Percentiles rank a stretch among this genome's conserved stretches.
Conservation (phyloP, 1,284 basidiomycete species). For the Polyporus tsugae region DNA sequence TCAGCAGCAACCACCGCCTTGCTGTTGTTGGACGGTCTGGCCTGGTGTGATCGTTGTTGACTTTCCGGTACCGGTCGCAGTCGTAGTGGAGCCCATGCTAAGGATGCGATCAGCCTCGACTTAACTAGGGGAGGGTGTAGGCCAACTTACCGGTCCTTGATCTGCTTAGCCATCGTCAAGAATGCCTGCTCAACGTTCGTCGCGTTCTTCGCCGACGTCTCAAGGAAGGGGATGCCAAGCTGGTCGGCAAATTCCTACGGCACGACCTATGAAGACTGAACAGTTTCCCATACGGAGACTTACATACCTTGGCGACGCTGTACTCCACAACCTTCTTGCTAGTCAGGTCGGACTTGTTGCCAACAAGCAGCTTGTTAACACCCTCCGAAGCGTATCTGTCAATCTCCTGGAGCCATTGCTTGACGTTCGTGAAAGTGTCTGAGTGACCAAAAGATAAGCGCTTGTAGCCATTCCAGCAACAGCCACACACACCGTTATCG, state of each 20-base stretch:
- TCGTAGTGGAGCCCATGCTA: slow-evolving; percentile 83
- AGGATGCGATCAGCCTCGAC: slow-evolving; percentile 18
- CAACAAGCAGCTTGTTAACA: slow-evolving; percentile 97
- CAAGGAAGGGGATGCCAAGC: slow-evolving; percentile 94
- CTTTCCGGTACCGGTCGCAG: slow-evolving; percentile 75
- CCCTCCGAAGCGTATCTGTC: slow-evolving; percentile 99
- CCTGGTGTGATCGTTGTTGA: slow-evolving; percentile 76
- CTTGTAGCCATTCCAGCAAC: slow-evolving; percentile 4
- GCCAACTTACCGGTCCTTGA: slow-evolving; percentile 85
- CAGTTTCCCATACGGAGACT: slow-evolving; percentile 7
- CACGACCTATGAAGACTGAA: slow-evolving; percentile 19
- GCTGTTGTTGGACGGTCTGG: slow-evolving; percentile 79
- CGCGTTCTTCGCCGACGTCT: slow-evolving; percentile 99
- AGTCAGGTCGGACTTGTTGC: slow-evolving; percentile 98
- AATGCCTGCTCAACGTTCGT: slow-evolving; percentile 99
- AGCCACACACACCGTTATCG: slow-evolving; percentile 80
- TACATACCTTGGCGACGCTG: slow-evolving; percentile 88
- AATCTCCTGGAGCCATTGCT: slow-evolving; percentile 99
- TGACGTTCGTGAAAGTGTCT: slow-evolving; percentile 99
- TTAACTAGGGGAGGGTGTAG: not conserved
- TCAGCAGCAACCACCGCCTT: slow-evolving; percentile 80
- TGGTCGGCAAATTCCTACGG: slow-evolving; percentile 94
- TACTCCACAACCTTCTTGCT: slow-evolving; percentile 99
- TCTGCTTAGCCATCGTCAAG: slow-evolving; percentile 99
- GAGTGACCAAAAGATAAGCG: slow-evolving; percentile 23